Evolutionary conservation across 2,329 filamentous ascomycete genomes (phyloP), one percentile per base, ranked within the genome.

Genomic region (Colletotrichum filicis): DNA sequence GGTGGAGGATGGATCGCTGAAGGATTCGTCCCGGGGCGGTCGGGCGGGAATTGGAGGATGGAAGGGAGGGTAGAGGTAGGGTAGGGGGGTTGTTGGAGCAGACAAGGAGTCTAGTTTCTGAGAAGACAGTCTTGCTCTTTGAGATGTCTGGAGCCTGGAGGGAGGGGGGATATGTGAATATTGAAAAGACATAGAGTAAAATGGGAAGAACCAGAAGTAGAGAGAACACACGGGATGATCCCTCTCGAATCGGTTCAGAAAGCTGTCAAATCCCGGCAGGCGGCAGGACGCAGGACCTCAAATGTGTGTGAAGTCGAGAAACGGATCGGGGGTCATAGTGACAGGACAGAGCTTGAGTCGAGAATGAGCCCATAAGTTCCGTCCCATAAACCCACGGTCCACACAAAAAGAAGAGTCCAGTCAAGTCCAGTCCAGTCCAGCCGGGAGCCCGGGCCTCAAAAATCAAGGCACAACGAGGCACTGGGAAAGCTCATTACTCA

Each of bases 1-100:
- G 59, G 60, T 53, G 61, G 37, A 59, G 28, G 59, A 68, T 26
- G 65, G 58, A 71, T 71, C 69, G 69, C 58, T 68, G 52, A 61
- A 68, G 68, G 69, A 68, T 72, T 67, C 24, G 63, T 74, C 57
- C 68, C 62, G 61, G 61, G 30, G 58, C 62, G 61, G 56, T 65
- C 63, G 32, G 53, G 53, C 71, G 63, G 61, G 61, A 62, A 62
- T 67, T 66, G 62, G 49, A 59, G 56, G 62, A 61, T 16, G 22
- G 37, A 56, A 35, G 52, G 26, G 26, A 49, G 24, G 12, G 14
- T 32, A 24, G 35, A 24, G 52, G 53, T 35, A 19, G 42, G 42
- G 42, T 49, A 49, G 42, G 42, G 42, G 37, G 37, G 30, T 42
- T 42, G 42, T 49, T 49, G 42, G 7, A 49, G 42, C 19, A 49